Conservation (phyloP, 495 filamentous ascomycete genomes). For the Penicillium lagena region DNA sequence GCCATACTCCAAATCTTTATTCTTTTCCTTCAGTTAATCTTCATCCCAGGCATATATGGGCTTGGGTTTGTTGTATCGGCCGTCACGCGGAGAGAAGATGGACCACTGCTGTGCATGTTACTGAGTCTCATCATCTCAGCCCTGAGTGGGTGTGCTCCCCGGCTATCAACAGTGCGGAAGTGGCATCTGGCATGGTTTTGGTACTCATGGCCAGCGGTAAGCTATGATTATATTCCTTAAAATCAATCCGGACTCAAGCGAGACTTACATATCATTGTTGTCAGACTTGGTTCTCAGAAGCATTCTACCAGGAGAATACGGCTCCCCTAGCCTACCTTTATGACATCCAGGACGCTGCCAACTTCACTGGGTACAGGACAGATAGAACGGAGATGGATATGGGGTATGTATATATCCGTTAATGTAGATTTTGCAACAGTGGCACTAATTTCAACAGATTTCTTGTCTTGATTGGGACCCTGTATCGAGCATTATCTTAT, state of each 20-base stretch:
- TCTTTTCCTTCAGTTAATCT: background rate
- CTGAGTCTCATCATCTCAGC: background rate
- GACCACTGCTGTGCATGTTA: background rate
- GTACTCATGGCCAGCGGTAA: background rate
- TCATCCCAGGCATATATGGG: background rate
- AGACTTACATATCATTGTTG: background rate
- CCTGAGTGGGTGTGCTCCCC: background rate
- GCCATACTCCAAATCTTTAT: background rate
- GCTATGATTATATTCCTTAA: background rate
- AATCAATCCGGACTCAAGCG: background rate
- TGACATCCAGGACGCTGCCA: background rate
- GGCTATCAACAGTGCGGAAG: background rate
- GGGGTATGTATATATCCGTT: background rate
- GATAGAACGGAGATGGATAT: background rate
- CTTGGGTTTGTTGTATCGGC: background rate
- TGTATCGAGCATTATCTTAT: background rate
- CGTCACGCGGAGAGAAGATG: background rate
- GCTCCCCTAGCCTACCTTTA: background rate
- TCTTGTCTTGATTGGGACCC: background rate
- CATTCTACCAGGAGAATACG: background rate
- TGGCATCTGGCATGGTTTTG: conserved; percentile 1
- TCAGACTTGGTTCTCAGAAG: background rate
- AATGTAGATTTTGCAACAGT: background rate
- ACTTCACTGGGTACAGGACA: background rate
- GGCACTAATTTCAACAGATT: background rate